These are phyloP conservation scores for Leucogyrophana mollusca DNA, from an alignment of 768 basidiomycete species.

Conservation along the genomic window DNA sequence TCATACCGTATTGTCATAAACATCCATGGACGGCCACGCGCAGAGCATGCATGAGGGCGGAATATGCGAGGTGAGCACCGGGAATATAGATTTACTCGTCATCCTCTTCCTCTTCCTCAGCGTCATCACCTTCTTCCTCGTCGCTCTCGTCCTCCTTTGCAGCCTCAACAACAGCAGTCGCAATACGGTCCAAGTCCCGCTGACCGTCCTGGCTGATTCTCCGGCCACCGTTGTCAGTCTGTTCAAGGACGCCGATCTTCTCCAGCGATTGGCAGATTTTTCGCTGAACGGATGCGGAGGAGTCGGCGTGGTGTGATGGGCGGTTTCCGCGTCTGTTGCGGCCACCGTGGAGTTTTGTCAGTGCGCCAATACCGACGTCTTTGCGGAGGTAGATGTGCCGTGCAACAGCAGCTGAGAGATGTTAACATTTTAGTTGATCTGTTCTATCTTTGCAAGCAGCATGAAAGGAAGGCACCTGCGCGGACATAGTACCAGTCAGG, in stretches of 20 bases:
- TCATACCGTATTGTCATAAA: constrained; percentile 41
- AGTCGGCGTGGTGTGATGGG: constrained; percentile 89
- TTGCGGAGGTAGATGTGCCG: constrained; percentile 99
- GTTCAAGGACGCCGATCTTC: constrained; percentile 98
- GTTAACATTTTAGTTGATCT: background rate
- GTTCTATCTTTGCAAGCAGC: background rate
- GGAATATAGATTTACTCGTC: constrained; percentile 25
- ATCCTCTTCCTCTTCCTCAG: constrained; percentile 56
- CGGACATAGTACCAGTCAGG: constrained; percentile 99
- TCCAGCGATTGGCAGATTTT: constrained; percentile 96
- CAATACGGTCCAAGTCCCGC: constrained; percentile 92
- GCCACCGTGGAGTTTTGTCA: constrained; percentile 95
- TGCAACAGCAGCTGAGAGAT: constrained; percentile 79
- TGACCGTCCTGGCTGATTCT: constrained; percentile 96
- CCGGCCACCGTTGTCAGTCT: constrained; percentile 90
- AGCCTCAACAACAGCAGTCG: constrained; percentile 83
- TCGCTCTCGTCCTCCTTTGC: constrained; percentile 72
- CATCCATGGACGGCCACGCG: constrained; percentile 19
- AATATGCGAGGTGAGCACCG: constrained; percentile 14
- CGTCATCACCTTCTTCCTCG: constrained; percentile 71
- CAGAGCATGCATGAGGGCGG: constrained; percentile 17
- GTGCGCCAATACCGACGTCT: constrained; percentile 90
- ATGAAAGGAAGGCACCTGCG: constrained; percentile 63
- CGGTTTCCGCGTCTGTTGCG: constrained; percentile 95
- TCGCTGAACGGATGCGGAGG: constrained; percentile 87